Evolutionary conservation across 2,329 filamentous ascomycete genomes (phyloP).

Genomic region (Thermoascus crustaceus): DNA sequence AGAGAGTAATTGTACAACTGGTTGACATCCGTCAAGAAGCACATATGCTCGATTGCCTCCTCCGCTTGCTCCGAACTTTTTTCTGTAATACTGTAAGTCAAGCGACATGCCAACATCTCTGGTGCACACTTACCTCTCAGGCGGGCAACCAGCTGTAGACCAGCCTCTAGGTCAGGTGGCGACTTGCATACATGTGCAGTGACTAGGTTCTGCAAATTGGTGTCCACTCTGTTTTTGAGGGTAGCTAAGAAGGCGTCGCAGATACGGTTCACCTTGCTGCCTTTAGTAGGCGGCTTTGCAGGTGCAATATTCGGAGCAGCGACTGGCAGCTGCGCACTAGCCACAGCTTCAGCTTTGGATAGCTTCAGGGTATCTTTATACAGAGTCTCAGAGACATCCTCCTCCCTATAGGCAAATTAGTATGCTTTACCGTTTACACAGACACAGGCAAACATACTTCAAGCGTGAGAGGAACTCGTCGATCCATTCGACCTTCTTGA

Average conservation of each 20-base stretch:
- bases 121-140: slow-evolving; percentile 42
- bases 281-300: slow-evolving; percentile 17
- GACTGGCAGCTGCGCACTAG: slow-evolving; percentile 14
- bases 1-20: slow-evolving; percentile 83
- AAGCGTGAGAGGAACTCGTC: slow-evolving; percentile 87
- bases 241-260: slow-evolving; percentile 74
- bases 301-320: slow-evolving; percentile 5
- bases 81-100: slow-evolving; percentile 26
- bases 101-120: not conserved
- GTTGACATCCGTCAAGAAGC: slow-evolving; percentile 91
- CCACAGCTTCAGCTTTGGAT: slow-evolving; percentile 21
- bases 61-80: slow-evolving; percentile 67
- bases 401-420: slow-evolving; percentile 49
- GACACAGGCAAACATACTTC: slow-evolving; percentile 45
- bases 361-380: slow-evolving; percentile 73
- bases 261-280: slow-evolving; percentile 71
- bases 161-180: slow-evolving; percentile 82
- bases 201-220: slow-evolving; percentile 79
- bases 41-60: slow-evolving; percentile 89
- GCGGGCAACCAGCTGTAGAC: slow-evolving; percentile 67
- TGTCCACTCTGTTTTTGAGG: slow-evolving; percentile 54
- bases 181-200: slow-evolving; percentile 91
- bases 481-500: slow-evolving; percentile 72
- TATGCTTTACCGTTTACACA: not conserved
- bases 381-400: slow-evolving; percentile 88